Base-by-base conservation (phyloP, 2,329 filamentous ascomycete species). In the Exophiala sp. region DNA sequence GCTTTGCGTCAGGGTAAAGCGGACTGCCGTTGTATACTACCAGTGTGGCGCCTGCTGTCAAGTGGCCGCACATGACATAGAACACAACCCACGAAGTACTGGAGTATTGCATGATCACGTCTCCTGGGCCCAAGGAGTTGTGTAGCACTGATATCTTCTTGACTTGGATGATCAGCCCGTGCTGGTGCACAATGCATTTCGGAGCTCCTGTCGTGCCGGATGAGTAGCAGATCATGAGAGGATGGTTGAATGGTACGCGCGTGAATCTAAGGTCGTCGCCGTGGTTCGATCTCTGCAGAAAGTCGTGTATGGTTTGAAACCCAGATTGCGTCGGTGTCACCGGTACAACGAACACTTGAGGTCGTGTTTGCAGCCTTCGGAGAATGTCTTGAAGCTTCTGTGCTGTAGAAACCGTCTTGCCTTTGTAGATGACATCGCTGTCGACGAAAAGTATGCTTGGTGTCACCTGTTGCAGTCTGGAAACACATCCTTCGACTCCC, bases 21-120 rank as follows among this genome's bases (percentile, higher is more conserved):
- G 70, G 69, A 1, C 64, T 68, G 13, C 70, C 70, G 46, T 72
- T 68, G 58, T 73, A 73, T 39, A 69, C 60, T 50, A 73, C 64
- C 4, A 69, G 62, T 16, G 66, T 67, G 8, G 67, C 64, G 14
- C 70, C 69, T 16, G 64, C 63, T 10, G 66, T 63, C 14, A 70
- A 61, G 52, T 70, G 65, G 30, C 67, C 67, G 44, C 67, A 63
- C 68, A 70, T 69, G 43, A 70, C 65, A 56, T 70, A 69, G 59
- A 66, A 72, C 16, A 73, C 63, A 0, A 72, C 67, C 71, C 71
- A 74, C 3, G 69, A 70, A 1, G 70, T 73, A 43, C 64, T 70
- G 6, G 66, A 68, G 57, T 73, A 74, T 49, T 73, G 70, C 46
- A 73, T 65, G 14, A 73, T 66, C 5, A 70, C 60, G 35, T 72